phyloP scores from a whole-genome alignment of 495 filamentous ascomycete genomes.

The Annulohypoxylon bovei region DNA sequence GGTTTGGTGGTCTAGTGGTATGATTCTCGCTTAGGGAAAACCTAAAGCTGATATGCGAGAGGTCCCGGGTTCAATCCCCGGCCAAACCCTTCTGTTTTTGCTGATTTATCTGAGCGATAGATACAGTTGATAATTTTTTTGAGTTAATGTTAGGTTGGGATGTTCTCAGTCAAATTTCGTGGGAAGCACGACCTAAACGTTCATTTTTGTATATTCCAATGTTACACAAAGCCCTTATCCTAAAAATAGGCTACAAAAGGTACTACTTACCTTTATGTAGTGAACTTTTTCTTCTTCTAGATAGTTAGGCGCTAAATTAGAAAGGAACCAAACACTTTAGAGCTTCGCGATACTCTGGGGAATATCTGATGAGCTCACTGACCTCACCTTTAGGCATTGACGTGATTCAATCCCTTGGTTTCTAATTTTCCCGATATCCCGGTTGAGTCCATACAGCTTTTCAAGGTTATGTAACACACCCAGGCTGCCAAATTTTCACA shows the following conservation, averaged over 20 bases:
- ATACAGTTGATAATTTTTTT: no score
- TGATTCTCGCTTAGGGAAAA: slow-evolving; percentile 39
- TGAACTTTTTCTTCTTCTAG: background rate
- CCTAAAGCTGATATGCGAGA: slow-evolving; percentile 25
- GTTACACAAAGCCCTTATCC: no score
- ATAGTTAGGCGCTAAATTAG: background rate
- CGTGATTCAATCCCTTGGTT: background rate
- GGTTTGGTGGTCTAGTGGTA: slow-evolving; percentile 39
- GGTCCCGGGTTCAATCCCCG: slow-evolving; percentile 40
- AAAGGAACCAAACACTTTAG: background rate
- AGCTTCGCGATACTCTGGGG: background rate
- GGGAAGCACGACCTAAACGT: no score
- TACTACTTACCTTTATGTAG: no score
- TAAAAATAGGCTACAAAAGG: no score
- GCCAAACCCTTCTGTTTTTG: slow-evolving; percentile 30
- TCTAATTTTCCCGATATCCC: background rate
- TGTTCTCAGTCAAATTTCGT: no score
- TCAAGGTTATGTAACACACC: background rate
- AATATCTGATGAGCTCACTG: background rate
- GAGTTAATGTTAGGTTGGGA: no score
- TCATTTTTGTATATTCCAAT: no score
- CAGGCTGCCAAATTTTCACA: background rate
- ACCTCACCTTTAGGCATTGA: background rate
- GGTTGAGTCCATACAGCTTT: background rate
- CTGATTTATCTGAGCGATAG: background rate